Percentiles rank a stretch among this genome's conserved stretches.
Evolutionary conservation across 1,284 basidiomycete species (phyloP).

Genomic region (Meripilus lineatus): DNA sequence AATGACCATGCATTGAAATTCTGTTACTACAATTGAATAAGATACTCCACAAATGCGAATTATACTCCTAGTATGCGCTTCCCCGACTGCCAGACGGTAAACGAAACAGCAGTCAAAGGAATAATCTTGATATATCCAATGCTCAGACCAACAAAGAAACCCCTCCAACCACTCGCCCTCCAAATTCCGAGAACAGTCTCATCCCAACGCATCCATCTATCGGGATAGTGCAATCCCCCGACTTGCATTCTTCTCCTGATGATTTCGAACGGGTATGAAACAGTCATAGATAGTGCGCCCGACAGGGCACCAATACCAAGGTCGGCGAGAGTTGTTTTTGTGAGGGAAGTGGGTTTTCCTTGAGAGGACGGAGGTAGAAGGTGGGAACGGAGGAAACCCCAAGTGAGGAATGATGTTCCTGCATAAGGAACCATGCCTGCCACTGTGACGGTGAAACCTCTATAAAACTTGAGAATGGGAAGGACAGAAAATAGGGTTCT

Average conservation of each 20-base stretch:
- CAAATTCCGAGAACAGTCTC: slow-evolving; percentile 77
- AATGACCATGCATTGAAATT: too few species aligned
- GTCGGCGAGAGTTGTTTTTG: slow-evolving; percentile 39
- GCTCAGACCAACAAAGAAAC: slow-evolving; percentile 91
- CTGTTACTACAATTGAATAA: too few species aligned
- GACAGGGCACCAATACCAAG: slow-evolving; percentile 87
- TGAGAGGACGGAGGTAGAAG: slow-evolving; percentile 40
- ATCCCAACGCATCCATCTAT: slow-evolving; percentile 74
- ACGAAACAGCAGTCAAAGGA: slow-evolving; percentile 91
- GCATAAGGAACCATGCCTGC: slow-evolving; percentile 95
- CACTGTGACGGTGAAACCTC: slow-evolving; percentile 92
- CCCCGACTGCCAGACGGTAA: slow-evolving; percentile 71
- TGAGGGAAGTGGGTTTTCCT: slow-evolving; percentile 26
- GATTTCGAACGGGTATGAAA: slow-evolving; percentile 96
- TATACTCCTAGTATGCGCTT: slow-evolving; percentile 55
- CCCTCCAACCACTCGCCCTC: slow-evolving; percentile 68
- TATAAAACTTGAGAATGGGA: slow-evolving; percentile 87
- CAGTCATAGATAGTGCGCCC: slow-evolving; percentile 86
- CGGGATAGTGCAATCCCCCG: slow-evolving; percentile 77
- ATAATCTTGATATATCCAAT: slow-evolving; percentile 97
- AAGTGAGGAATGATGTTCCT: slow-evolving; percentile 92
- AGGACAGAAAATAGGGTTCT: slow-evolving; percentile 45
- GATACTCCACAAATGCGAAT: too few species aligned
- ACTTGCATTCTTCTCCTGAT: slow-evolving; percentile 95
- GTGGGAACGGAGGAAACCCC: slow-evolving; percentile 76